Conservation (phyloP, 148 eudicot species). For the Amaranthus palmeri region DNA sequence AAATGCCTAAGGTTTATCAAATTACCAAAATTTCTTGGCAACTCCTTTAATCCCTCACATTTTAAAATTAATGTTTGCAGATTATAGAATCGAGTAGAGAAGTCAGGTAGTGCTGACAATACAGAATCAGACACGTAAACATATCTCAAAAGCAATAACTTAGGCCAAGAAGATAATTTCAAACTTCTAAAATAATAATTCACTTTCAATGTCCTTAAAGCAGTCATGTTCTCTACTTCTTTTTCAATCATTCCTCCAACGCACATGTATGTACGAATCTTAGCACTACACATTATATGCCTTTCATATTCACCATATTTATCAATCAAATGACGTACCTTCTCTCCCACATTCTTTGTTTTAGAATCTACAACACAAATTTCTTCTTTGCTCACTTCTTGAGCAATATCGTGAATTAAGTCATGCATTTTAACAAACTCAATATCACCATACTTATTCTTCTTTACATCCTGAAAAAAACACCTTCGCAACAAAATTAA, state of each 20-base stretch:
- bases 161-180: accelerated
- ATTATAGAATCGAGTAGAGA: no score
- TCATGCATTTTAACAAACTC: background rate
- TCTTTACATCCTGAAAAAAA: constrained; percentile 17
- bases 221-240: no score
- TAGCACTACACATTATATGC: background rate
- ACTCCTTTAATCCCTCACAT: no score
- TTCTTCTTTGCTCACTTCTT: background rate
- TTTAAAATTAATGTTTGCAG: no score
- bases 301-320: background rate
- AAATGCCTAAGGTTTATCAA: no score
- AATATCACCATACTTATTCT: background rate
- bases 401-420: background rate
- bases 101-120: no score
- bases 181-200: no score
- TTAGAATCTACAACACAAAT: background rate
- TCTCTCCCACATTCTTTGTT: background rate
- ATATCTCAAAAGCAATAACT: no score
- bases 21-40: no score
- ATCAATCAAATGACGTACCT: background rate
- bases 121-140: no score
- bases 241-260: background rate
- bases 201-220: no score
- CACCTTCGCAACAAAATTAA: constrained; percentile 17
- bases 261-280: background rate